Evolutionary conservation across 371 early-diverging fungal genomes (phyloP).

Genomic region (Mycotypha africana): DNA sequence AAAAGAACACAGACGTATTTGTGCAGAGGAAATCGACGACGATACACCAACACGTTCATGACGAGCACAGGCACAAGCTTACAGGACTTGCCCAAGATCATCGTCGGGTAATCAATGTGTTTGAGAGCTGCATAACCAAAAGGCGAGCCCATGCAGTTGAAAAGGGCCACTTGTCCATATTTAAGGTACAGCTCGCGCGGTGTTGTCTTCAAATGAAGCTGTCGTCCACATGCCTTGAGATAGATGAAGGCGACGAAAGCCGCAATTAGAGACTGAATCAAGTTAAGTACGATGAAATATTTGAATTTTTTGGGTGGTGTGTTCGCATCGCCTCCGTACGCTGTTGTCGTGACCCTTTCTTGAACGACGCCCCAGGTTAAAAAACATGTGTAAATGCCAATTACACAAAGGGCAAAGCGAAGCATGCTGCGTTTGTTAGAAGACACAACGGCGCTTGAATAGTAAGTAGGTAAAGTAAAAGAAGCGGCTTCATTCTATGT

Average conservation of each 20-base stretch:
- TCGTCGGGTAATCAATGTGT: slow-evolving; percentile 96
- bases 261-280: slow-evolving; percentile 77
- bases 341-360: slow-evolving; percentile 85
- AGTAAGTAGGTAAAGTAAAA: no score
- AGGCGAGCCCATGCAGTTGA: slow-evolving; percentile 77
- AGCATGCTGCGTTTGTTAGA: no score
- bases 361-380: slow-evolving; percentile 93
- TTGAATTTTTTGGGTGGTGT: slow-evolving; percentile 69
- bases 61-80: slow-evolving; percentile 96
- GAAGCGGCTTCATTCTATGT: no score
- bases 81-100: slow-evolving; percentile 96
- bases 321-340: slow-evolving; percentile 56
- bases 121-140: slow-evolving; percentile 92
- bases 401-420: slow-evolving; percentile 68
- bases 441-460: no score
- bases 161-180: slow-evolving; percentile 73
- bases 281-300: slow-evolving; percentile 86
- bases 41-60: slow-evolving; percentile 91
- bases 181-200: slow-evolving; percentile 43
- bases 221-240: slow-evolving; percentile 47
- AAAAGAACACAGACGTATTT: slow-evolving; percentile 83
- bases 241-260: slow-evolving; percentile 73
- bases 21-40: slow-evolving; percentile 73
- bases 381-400: slow-evolving; percentile 93
- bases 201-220: slow-evolving; percentile 25